phyloP scores from a whole-genome alignment of 768 basidiomycete species.

The Hysterangium stoloniferum region DNA sequence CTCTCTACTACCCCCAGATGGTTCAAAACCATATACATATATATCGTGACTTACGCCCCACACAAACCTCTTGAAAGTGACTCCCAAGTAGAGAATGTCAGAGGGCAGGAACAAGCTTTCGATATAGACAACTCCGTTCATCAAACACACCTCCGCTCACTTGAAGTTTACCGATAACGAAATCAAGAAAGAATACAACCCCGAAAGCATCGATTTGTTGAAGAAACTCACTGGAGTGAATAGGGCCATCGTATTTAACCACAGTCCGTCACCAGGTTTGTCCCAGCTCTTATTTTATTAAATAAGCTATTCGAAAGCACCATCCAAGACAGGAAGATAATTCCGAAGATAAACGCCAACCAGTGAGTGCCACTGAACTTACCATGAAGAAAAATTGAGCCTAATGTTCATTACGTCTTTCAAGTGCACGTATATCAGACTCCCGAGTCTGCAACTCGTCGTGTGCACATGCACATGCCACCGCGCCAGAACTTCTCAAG shows the following conservation, averaged over 20 bases:
- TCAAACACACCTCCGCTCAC: constrained; percentile 18
- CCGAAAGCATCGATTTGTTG: constrained; percentile 30
- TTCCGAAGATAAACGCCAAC: constrained; percentile 35
- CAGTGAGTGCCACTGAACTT: constrained; percentile 17
- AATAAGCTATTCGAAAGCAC: constrained; percentile 35
- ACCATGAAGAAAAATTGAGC: constrained; percentile 8
- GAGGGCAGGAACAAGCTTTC: constrained; percentile 26
- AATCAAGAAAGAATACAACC: constrained; percentile 32
- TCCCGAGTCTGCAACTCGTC: constrained; percentile 28
- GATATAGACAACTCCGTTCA: constrained; percentile 29
- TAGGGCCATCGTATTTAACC: constrained; percentile 34
- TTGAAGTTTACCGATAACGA: constrained; percentile 28
- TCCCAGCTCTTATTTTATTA: background rate
- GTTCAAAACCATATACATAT: constrained; percentile 33
- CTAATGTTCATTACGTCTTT: constrained; percentile 1
- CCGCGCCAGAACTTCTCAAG: constrained; percentile 31
- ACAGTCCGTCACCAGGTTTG: constrained; percentile 23
- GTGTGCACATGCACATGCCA: constrained; percentile 38
- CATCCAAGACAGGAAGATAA: constrained; percentile 30
- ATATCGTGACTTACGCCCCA: constrained; percentile 22
- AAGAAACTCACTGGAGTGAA: constrained; percentile 34
- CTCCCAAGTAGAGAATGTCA: constrained; percentile 24
- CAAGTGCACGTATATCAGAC: constrained; percentile 43
- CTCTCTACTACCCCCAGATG: constrained; percentile 32
- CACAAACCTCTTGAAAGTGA: constrained; percentile 20